These are phyloP conservation scores for Carex sylvatica DNA, from an alignment of 202 grass and related monocot species.

Conservation along the genomic window DNA sequence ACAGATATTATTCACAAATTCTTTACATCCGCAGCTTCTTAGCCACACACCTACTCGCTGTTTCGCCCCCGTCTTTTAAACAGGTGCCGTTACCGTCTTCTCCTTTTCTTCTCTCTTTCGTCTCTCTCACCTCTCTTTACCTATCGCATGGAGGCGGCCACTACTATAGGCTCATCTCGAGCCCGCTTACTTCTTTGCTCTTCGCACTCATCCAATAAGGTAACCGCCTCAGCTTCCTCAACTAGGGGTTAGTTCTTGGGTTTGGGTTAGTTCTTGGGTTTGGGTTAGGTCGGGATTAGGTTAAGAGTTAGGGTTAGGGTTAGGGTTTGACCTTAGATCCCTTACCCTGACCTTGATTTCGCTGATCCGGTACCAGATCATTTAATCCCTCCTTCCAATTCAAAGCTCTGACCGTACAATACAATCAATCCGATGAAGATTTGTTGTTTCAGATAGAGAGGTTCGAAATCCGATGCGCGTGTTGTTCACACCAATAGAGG, in stretches of 20 bases:
- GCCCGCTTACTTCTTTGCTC: conserved; percentile 2
- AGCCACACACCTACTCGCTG: background rate
- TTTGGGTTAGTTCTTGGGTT: background rate
- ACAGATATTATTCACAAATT: background rate
- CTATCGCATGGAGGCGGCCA: conserved; percentile 14
- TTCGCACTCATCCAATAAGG: conserved; percentile 13
- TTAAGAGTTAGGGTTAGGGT: background rate
- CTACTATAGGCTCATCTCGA: conserved; percentile 17
- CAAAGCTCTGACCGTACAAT: background rate
- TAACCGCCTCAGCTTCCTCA: background rate
- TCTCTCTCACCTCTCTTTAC: background rate
- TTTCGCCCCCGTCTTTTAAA: conserved; percentile 11
- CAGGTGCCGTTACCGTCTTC: conserved; percentile 24
- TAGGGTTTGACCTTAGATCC: conserved; percentile 21
- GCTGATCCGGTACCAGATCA: conserved; percentile 15
- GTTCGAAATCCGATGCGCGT: conserved; percentile 51
- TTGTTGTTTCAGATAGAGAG: conserved; percentile 26
- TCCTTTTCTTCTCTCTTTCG: background rate
- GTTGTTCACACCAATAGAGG: conserved; percentile 47
- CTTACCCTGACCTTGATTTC: conserved; percentile 13
- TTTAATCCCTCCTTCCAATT: background rate
- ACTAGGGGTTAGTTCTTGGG: background rate
- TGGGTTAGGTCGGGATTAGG: background rate
- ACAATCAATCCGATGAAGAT: conserved; percentile 19
- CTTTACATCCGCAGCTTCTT: background rate